A percentile compares a stretch with the other conserved stretches of the same genome.
These are phyloP conservation scores for Coccinonectria pachysandricola DNA, from an alignment of 2,329 filamentous ascomycete species.

Conservation along the genomic window DNA sequence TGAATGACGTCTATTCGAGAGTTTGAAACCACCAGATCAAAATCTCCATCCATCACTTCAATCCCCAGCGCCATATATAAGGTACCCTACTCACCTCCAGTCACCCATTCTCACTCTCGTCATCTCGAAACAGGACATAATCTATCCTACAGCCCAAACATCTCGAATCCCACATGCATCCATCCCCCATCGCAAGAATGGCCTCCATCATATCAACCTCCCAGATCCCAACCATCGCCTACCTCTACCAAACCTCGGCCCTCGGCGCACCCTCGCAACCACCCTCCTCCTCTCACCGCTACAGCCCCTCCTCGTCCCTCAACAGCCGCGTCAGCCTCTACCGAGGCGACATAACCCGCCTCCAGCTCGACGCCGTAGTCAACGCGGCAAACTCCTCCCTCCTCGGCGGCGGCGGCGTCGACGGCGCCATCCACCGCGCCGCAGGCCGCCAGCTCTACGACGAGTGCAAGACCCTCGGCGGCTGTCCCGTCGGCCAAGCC, in stretches of 20 bases:
- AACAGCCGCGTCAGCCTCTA: slow-evolving; percentile 65
- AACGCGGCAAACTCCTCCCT: slow-evolving; percentile 80
- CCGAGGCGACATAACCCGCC: slow-evolving; percentile 69
- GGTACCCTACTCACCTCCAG: no score
- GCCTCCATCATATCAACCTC: slow-evolving; percentile 29
- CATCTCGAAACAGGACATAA: no score
- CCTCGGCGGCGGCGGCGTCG: slow-evolving; percentile 81
- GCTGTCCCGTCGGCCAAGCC: slow-evolving; percentile 67
- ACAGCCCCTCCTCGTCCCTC: slow-evolving; percentile 38
- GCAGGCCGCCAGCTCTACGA: slow-evolving; percentile 58
- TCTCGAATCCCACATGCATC: neutral
- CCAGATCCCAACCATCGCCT: slow-evolving; percentile 51
- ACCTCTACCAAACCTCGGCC: slow-evolving; percentile 44
- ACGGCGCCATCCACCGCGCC: slow-evolving; percentile 75
- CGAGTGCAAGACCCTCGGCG: slow-evolving; percentile 62
- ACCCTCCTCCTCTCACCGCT: slow-evolving; percentile 10
- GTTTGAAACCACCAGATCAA: no score
- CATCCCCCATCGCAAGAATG: slow-evolving; percentile 19
- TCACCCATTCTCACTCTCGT: slow-evolving; percentile 55
- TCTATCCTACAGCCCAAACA: no score
- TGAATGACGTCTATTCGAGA: no score
- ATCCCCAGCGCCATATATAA: no score
- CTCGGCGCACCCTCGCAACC: no score
- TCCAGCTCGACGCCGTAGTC: slow-evolving; percentile 74
- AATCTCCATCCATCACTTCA: no score